A percentile compares a stretch with the other conserved stretches of the same genome.
These are phyloP conservation scores for Talaromyces wortmannii DNA, from an alignment of 495 filamentous ascomycete species.

Conservation along the genomic window DNA sequence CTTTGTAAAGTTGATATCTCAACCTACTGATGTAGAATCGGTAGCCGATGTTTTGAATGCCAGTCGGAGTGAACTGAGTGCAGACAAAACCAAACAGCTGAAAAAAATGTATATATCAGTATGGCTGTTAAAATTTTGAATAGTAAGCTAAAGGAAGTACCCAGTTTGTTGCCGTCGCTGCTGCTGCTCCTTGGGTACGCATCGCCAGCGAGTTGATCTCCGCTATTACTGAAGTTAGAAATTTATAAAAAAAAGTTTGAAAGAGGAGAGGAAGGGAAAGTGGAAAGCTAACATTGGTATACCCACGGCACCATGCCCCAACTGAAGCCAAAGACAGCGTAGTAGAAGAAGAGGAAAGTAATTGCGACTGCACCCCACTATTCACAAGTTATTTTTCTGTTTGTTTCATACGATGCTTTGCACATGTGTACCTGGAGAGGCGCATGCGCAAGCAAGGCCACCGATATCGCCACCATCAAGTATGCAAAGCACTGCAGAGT, in stretches of 20 bases:
- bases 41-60: constrained; percentile 39
- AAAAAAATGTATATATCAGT: no score
- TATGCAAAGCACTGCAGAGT: constrained; percentile 11
- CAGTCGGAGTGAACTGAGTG: constrained; percentile 44
- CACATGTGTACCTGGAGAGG: no score
- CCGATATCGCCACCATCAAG: constrained; percentile 21
- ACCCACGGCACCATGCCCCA: constrained; percentile 33
- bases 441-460: constrained; percentile 7
- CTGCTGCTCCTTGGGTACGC: constrained; percentile 40
- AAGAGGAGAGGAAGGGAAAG: no score
- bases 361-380: constrained; percentile 4
- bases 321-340: constrained; percentile 12
- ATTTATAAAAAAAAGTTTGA: no score
- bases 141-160: no score
- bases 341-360: constrained; percentile 15
- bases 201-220: constrained; percentile 46
- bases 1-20: constrained; percentile 16
- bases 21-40: constrained; percentile 45
- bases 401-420: no score
- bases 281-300: no score
- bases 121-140: no score
- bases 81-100: constrained; percentile 30
- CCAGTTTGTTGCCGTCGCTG: constrained; percentile 16
- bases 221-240: no score
- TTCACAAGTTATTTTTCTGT: no score